Percentiles rank a stretch among this genome's conserved stretches.
Evolutionary conservation across 305 asterid species (phyloP).

Genomic region (Solanum hybrid): DNA sequence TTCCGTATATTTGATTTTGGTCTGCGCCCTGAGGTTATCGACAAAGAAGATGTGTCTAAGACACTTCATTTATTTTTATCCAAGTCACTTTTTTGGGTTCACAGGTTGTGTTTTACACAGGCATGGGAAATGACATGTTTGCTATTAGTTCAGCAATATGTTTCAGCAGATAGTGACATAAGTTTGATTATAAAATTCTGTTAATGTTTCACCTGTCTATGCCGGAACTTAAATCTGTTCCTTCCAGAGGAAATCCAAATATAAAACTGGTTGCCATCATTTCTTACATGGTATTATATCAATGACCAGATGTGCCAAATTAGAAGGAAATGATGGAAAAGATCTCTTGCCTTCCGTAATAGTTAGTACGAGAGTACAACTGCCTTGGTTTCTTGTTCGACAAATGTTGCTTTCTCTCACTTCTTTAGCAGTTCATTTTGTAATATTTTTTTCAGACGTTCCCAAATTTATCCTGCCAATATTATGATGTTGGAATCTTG

Average conservation of each 20-base stretch:
- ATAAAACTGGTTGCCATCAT: not conserved
- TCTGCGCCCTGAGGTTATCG: not conserved
- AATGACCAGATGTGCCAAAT: not conserved
- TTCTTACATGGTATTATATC: not conserved
- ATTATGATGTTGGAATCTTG: slow-evolving; percentile 5
- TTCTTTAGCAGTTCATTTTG: not conserved
- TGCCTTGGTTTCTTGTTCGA: not conserved
- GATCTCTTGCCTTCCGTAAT: not conserved
- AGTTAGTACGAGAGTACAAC: not conserved
- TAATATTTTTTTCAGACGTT: not conserved
- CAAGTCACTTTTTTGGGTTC: not conserved
- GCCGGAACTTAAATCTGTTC: not conserved
- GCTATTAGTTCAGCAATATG: not conserved
- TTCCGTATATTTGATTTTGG: not conserved
- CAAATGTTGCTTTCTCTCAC: not conserved
- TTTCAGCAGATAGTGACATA: not conserved
- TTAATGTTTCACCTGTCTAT: not conserved
- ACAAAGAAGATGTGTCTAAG: not conserved
- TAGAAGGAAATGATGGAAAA: not conserved
- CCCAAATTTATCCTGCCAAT: not conserved
- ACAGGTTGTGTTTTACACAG: not conserved
- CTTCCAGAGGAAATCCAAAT: not conserved
- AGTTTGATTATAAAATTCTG: not conserved
- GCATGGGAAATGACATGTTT: not conserved
- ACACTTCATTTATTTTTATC: not conserved